Base-by-base conservation (phyloP, 176 grass and related monocot species). In the Carex kokanica region DNA sequence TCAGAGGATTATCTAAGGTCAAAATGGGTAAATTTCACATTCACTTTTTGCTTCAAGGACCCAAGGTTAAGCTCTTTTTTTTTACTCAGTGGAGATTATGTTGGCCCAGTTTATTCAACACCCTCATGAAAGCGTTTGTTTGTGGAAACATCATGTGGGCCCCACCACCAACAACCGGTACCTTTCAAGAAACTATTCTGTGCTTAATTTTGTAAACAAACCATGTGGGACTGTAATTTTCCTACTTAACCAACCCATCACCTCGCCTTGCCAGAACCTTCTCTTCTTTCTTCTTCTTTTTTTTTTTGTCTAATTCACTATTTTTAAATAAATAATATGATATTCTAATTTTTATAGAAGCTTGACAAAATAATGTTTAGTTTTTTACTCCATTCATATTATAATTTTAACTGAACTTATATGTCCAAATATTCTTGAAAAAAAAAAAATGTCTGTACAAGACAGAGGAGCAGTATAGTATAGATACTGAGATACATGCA, bases 51-150 rank as follows among this genome's bases (percentile, higher is more conserved):
- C 11, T 5, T 27, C 2, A 27, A 27, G 27, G n/a, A n/a, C n/a
- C n/a, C n/a, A n/a, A n/a, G 72, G 23, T 77, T 74, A 53, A 52
- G 70, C 20, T 77, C 17, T 71, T 10, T 78, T 43, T 43, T 40
- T 51, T 78, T 78, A 56, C 25, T 78, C 24, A 17, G 51, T 78
- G 73, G 51, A 56, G 49, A 78, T 78, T 78, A 17, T 56, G 73
- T 78, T 78, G 73, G 73, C n/a, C 1, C 47, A 29, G 45, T 78
- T 74, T 74, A 56, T 78, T 78, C 73, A 78, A 78, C 51, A 78
- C 14, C 73, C 2, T 78, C 73, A 56, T 78, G 24, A 78, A 78
- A 78, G 25, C 24, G 73, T 78, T 78, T 55, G 73, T 56, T 56
- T 78, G 73, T 78, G 73, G 73, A 56, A 55, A 56, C 73, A 78